Evolutionary conservation across 306 rosid species (phyloP).

Genomic region (Quercus glauca): DNA sequence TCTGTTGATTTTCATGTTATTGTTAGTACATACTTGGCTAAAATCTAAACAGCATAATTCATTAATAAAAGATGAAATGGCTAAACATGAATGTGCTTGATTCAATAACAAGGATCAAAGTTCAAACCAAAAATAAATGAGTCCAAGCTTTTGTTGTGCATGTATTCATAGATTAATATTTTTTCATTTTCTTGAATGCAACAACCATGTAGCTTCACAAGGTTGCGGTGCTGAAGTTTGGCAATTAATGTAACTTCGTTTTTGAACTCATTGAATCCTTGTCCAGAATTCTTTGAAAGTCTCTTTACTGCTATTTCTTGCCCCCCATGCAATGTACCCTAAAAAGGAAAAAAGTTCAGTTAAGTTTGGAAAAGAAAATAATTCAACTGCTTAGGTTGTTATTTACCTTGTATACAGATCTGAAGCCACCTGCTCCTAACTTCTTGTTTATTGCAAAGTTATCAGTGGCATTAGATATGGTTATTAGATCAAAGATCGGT

Average conservation of each 20-base stretch:
- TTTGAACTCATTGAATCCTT: not conserved
- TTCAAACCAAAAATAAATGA: not conserved
- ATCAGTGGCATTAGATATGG: conserved; percentile 34
- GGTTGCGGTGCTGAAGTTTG: not conserved
- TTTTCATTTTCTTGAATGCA: not conserved
- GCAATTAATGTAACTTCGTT: not conserved
- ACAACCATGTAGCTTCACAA: not conserved
- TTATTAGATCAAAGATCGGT: conserved; percentile 27
- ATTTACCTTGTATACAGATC: conserved; percentile 44
- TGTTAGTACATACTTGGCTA: not conserved
- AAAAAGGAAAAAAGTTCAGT: too few species aligned
- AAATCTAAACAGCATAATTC: not conserved
- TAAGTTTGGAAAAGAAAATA: too few species aligned
- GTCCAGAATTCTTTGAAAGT: not conserved
- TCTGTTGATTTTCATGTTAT: not conserved
- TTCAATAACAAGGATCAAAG: too few species aligned
- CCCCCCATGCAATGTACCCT: too few species aligned
- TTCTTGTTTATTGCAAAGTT: conserved; percentile 28
- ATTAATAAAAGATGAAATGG: not conserved
- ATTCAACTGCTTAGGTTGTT: too few species aligned
- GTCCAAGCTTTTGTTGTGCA: not conserved
- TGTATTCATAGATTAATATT: not conserved
- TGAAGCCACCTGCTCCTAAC: conserved; percentile 49
- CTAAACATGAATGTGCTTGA: not conserved
- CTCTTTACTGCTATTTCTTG: not conserved